Base-by-base conservation (phyloP, 148 eudicot species). In the Persicaria maculosa region DNA sequence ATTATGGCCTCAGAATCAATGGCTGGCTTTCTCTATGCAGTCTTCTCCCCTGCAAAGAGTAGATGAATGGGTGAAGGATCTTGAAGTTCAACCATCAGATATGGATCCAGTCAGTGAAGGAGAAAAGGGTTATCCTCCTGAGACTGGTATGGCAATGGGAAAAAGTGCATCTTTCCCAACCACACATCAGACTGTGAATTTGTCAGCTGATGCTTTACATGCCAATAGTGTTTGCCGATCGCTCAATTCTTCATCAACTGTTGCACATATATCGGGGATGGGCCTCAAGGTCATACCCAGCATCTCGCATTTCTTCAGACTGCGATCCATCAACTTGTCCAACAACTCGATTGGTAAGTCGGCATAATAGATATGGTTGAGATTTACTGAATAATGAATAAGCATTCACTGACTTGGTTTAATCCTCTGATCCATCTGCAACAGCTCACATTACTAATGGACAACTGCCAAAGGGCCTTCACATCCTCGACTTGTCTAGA, bases 391-490 rank as follows among this genome's bases (percentile, higher is more conserved):
- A 55, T 71, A 46, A 47, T 25, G 9, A 53, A 47, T 31, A 36
- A 76, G 15, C 12, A 69, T 65, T 71, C 62, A 77, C 58, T 46
- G 62, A 15, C 73, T 4, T 47, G 62, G 79, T 82, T 19, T 57
- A 9, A 50, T 53, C 40, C 74, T 75, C 61, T 69, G 59, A 59
- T 16, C 70, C 17, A 16, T 76, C 68, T 73, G 83, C 90, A 94
- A 97, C 80, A 94, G 98, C 80, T 79, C 86, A 88, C 78, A 81
- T 94, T 17, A 77, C 89, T 81, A 77, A 88, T 14, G 97, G 97
- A 25, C 85, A 93, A 50, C 87, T 95, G 73, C 98, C 98, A 61
- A 90, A 88, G 84, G 93, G 96, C 47, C 96, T 95, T 77, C 97
- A 95, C 74, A 78, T 80, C 71, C 93, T 95, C 11, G 82, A 92